phyloP scores from a whole-genome alignment of 768 basidiomycete genomes.

The Sporobolomyces phaffii region DNA sequence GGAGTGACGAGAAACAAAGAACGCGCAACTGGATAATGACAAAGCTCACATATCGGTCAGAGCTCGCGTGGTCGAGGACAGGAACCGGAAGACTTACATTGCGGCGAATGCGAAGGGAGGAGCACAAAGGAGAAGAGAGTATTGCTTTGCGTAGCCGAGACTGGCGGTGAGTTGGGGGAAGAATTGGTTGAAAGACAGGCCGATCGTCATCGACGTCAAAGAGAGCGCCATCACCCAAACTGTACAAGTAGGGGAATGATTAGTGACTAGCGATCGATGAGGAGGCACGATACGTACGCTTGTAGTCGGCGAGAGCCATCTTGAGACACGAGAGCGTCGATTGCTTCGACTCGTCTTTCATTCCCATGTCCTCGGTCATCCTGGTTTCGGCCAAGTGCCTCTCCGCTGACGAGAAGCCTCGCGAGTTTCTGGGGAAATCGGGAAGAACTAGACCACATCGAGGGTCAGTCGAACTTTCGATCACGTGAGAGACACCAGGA shows the following conservation, averaged over 20 bases:
- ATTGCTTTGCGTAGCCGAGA: conserved; percentile 43
- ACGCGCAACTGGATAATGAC: conserved; percentile 21
- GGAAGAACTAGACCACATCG: no score
- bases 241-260: not conserved
- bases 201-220: conserved; percentile 26
- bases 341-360: conserved; percentile 37
- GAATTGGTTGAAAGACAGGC: conserved; percentile 30
- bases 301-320: conserved; percentile 32
- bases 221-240: conserved; percentile 24
- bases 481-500: not conserved
- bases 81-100: not conserved
- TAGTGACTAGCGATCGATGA: not conserved
- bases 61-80: no score
- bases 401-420: conserved; percentile 41
- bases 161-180: conserved; percentile 40
- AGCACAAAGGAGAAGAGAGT: conserved; percentile 44
- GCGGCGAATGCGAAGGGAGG: conserved; percentile 42
- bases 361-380: conserved; percentile 44
- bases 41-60: no score
- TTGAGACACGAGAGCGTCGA: conserved; percentile 1
- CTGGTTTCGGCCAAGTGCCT: conserved; percentile 44
- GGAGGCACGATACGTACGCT: conserved; percentile 7
- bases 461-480: no score
- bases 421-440: conserved; percentile 55
- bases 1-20: conserved; percentile 53